Percentiles rank a stretch among this genome's conserved stretches.
These are phyloP conservation scores for Crepidotus variabilis DNA, from an alignment of 768 basidiomycete species.

Conservation along the genomic window DNA sequence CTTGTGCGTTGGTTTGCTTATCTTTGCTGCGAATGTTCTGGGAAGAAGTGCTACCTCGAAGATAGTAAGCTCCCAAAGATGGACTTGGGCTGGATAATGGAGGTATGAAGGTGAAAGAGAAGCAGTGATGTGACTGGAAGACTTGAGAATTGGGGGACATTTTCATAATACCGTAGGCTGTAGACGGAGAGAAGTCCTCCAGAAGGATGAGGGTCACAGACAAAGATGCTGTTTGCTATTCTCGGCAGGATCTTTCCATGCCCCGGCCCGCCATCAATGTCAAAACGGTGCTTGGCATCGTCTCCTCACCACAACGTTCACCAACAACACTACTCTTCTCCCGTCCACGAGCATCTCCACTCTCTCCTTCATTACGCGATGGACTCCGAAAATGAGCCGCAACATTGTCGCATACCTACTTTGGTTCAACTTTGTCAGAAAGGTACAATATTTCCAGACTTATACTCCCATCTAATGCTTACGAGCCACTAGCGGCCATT, in stretches of 20 bases:
- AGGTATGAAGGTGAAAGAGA: neutral
- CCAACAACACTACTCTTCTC: neutral
- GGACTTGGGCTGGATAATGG: neutral
- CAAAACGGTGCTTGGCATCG: neutral
- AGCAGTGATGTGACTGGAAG: neutral
- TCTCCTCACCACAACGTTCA: neutral
- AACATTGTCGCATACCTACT: constrained; percentile 46
- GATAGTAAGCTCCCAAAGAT: neutral
- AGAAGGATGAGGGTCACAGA: neutral
- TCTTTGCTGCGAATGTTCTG: neutral
- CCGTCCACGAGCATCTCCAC: neutral
- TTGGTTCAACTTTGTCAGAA: constrained; percentile 72
- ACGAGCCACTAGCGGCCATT: constrained; percentile 42
- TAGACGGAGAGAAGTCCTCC: neutral
- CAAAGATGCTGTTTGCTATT: neutral
- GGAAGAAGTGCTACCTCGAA: neutral
- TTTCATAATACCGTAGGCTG: neutral
- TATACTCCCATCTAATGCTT: neutral
- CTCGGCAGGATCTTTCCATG: neutral
- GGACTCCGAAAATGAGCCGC: constrained; percentile 14
- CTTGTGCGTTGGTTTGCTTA: neutral
- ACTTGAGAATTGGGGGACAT: neutral
- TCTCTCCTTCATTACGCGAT: constrained; percentile 10
- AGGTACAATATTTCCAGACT: constrained; percentile 33
- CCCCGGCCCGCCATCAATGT: neutral